Conservation (phyloP, 257 asterid species). For the Eucommia ulmoides region DNA sequence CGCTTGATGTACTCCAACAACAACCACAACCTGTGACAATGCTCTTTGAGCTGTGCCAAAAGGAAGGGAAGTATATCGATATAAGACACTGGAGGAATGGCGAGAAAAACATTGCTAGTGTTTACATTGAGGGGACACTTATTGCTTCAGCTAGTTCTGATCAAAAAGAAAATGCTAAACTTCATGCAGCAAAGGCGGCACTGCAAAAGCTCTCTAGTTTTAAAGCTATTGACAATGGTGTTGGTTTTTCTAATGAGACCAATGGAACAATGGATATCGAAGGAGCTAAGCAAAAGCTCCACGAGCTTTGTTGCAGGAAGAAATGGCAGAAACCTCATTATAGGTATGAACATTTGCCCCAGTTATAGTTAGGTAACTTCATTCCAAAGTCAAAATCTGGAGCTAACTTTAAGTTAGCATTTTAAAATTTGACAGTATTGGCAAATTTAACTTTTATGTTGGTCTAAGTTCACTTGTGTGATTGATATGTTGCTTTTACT, state of each 20-base stretch:
- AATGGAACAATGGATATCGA: constrained; percentile 32
- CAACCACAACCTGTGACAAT: constrained; percentile 82
- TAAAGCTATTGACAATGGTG: constrained; percentile 3
- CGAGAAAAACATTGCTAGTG: constrained; percentile 34
- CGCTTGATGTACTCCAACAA: constrained; percentile 33
- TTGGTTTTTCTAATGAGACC: too few relatives aligned
- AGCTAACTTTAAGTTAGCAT: background rate
- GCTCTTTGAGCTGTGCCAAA: constrained; percentile 64
- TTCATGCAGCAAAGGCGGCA: constrained; percentile 73
- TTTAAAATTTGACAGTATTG: background rate
- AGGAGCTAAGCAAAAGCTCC: constrained; percentile 55
- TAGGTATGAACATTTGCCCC: constrained; percentile 27
- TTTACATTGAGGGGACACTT: constrained; percentile 43
- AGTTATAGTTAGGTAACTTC: background rate
- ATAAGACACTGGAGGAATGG: constrained; percentile 33
- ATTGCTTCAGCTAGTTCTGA: constrained; percentile 49
- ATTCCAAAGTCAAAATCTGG: background rate
- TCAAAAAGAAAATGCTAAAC: constrained; percentile 61
- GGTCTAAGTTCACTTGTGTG: background rate
- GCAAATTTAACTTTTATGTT: background rate
- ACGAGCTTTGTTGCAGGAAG: constrained; percentile 58
- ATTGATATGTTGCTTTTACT: background rate
- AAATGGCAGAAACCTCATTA: constrained; percentile 66
- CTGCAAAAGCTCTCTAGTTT: constrained; percentile 22
- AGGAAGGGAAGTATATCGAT: constrained; percentile 40